phyloP scores from a whole-genome alignment of 2,329 filamentous ascomycete species.

The Aspergillus proliferans region DNA sequence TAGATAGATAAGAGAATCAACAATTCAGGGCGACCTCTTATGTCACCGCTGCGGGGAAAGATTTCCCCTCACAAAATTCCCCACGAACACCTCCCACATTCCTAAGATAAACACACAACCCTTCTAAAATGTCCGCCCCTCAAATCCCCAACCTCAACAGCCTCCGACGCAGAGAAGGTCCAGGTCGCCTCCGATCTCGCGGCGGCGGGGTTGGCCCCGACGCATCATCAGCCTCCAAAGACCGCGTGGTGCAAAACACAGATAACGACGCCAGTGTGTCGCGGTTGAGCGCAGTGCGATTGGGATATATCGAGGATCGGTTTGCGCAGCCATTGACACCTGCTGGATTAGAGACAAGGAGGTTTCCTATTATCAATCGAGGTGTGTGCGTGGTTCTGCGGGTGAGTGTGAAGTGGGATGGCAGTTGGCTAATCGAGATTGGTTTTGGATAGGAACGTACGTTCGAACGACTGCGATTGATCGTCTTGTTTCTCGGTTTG shows the following conservation, averaged over 20 bases:
- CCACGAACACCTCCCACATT: constrained; percentile 6
- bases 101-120: constrained; percentile 15
- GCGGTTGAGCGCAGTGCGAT: constrained; percentile 75
- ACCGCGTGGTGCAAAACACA: constrained; percentile 76
- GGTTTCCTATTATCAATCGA: constrained; percentile 89
- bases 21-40: not conserved
- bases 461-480: constrained; percentile 81
- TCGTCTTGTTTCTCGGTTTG: constrained; percentile 64
- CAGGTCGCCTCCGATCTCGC: constrained; percentile 45
- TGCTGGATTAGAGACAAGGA: constrained; percentile 45
- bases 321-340: constrained; percentile 68
- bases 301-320: constrained; percentile 77
- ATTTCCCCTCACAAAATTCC: not conserved
- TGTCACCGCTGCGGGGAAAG: constrained; percentile 1
- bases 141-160: constrained; percentile 73
- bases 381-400: constrained; percentile 45
- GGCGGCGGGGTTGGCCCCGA: constrained; percentile 18
- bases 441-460: constrained; percentile 69
- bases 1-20: not conserved
- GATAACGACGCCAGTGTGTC: constrained; percentile 88
- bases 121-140: constrained; percentile 56
- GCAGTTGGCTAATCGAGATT: constrained; percentile 3
- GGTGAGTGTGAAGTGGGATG: constrained; percentile 8
- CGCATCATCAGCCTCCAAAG: constrained; percentile 41
- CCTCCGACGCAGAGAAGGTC: constrained; percentile 47